phyloP scores from a whole-genome alignment of 306 rosid species.

The Erythrophleum fordii region DNA sequence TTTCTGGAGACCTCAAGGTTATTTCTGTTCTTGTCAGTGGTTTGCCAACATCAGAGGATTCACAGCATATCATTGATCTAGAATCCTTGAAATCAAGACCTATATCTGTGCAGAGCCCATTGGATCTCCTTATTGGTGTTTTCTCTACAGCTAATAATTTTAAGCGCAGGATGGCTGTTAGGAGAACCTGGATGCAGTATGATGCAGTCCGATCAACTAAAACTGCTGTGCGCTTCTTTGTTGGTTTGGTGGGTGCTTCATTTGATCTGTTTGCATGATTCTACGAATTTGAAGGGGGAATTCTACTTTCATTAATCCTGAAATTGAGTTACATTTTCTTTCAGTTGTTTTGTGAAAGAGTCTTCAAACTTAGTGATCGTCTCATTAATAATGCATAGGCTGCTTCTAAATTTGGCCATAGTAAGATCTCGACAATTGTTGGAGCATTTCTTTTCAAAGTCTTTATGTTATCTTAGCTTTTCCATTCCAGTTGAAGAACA shows the following conservation, averaged over 20 bases:
- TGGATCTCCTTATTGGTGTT: slow-evolving; percentile 91
- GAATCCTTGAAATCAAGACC: slow-evolving; percentile 73
- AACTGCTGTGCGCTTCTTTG: slow-evolving; percentile 91
- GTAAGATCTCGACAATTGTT: neutral
- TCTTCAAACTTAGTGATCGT: slow-evolving; percentile 14
- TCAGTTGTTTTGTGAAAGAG: slow-evolving; percentile 23
- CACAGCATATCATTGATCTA: slow-evolving; percentile 80
- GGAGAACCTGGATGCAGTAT: slow-evolving; percentile 99
- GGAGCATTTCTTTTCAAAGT: slow-evolving; percentile 31
- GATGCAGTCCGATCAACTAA: slow-evolving; percentile 67
- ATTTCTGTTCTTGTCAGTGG: slow-evolving; percentile 90
- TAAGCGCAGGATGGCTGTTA: slow-evolving; percentile 92
- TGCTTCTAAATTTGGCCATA: slow-evolving; percentile 19
- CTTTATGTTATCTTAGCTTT: slow-evolving; percentile 4
- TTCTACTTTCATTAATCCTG: neutral
- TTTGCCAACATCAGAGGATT: slow-evolving; percentile 95
- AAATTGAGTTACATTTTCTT: slow-evolving; percentile 9
- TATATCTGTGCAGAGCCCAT: slow-evolving; percentile 50
- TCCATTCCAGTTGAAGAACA: slow-evolving; percentile 26
- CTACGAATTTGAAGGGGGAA: slow-evolving; percentile 14
- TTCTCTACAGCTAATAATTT: slow-evolving; percentile 98
- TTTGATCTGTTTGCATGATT: slow-evolving; percentile 25
- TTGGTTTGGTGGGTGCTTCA: slow-evolving; percentile 87
- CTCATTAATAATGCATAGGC: slow-evolving; percentile 19
- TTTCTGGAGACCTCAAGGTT: slow-evolving; percentile 86